These are phyloP conservation scores for Fonsecaea pugnacius DNA, from an alignment of 2,329 filamentous ascomycete species.

Conservation along the genomic window DNA sequence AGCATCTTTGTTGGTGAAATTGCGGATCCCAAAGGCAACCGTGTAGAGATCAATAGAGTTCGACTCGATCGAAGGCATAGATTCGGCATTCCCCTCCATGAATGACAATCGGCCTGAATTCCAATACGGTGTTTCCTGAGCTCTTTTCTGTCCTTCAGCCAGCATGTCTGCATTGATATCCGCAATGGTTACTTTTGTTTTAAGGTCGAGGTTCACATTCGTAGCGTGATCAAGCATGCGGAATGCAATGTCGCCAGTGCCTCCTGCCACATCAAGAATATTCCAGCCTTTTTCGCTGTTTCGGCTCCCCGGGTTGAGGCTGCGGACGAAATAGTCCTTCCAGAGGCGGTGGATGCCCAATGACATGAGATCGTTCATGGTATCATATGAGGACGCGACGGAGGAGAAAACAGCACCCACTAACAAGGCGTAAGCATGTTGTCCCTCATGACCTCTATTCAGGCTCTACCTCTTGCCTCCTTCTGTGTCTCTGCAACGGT, in stretches of 20 bases:
- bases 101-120: slow-evolving; percentile 65
- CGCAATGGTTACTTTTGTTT: slow-evolving; percentile 83
- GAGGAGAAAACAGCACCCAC: slow-evolving; percentile 92
- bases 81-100: slow-evolving; percentile 87
- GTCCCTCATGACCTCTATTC: not conserved
- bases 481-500: slow-evolving; percentile 82
- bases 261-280: slow-evolving; percentile 95
- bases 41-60: slow-evolving; percentile 91
- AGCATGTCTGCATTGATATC: slow-evolving; percentile 98
- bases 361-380: slow-evolving; percentile 99
- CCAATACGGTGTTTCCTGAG: slow-evolving; percentile 65
- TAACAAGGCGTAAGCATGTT: slow-evolving; percentile 35
- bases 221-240: slow-evolving; percentile 89
- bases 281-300: slow-evolving; percentile 59
- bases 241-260: slow-evolving; percentile 97
- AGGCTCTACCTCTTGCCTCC: slow-evolving; percentile 61
- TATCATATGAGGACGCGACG: slow-evolving; percentile 91
- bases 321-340: slow-evolving; percentile 96
- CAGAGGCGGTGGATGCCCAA: slow-evolving; percentile 94
- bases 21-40: slow-evolving; percentile 94
- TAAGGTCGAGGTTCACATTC: slow-evolving; percentile 75
- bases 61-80: slow-evolving; percentile 67
- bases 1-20: slow-evolving; percentile 88
- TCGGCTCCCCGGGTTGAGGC: slow-evolving; percentile 77
- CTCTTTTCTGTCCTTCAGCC: slow-evolving; percentile 80